Evolutionary conservation across 2,329 filamentous ascomycete species (phyloP).

Genomic region (Claviceps maximensis): DNA sequence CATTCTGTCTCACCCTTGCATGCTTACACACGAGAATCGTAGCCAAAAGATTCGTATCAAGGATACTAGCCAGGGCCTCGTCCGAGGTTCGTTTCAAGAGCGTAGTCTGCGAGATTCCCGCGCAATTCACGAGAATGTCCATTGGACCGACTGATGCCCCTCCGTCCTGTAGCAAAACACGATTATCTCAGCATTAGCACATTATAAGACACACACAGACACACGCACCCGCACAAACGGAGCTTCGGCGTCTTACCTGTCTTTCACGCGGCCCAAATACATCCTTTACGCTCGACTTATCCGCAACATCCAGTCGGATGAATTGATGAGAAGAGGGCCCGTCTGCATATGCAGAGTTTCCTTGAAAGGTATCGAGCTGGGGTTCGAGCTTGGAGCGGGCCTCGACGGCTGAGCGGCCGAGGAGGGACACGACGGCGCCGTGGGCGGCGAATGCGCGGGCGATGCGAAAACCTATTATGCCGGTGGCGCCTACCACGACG

Average conservation of each 20-base stretch:
- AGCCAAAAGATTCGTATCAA: constrained; percentile 58
- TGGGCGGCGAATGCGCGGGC: constrained; percentile 50
- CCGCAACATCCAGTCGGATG: constrained; percentile 20
- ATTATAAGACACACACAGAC: neutral
- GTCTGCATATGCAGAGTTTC: constrained; percentile 1
- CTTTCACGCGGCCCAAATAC: constrained; percentile 12
- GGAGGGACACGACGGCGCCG: constrained; percentile 46
- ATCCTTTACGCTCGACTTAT: constrained; percentile 16
- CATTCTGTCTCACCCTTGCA: constrained; percentile 20
- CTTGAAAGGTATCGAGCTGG: constrained; percentile 15
- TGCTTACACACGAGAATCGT: constrained; percentile 50
- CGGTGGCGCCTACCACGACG: constrained; percentile 57
- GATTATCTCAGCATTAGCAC: neutral
- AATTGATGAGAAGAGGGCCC: constrained; percentile 19
- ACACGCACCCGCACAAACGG: neutral
- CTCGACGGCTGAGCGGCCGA: constrained; percentile 41
- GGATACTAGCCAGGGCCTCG: constrained; percentile 38
- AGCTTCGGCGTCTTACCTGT: neutral
- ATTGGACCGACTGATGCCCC: constrained; percentile 18
- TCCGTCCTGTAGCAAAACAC: neutral
- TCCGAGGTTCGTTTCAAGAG: constrained; percentile 45
- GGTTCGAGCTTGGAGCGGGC: constrained; percentile 28
- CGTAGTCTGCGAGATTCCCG: constrained; percentile 55
- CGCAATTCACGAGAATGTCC: constrained; percentile 65
- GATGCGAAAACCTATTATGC: constrained; percentile 57